These are phyloP conservation scores for Paramecium caudatum DNA, from an alignment of 73 alveolate species.

Conservation along the genomic window DNA sequence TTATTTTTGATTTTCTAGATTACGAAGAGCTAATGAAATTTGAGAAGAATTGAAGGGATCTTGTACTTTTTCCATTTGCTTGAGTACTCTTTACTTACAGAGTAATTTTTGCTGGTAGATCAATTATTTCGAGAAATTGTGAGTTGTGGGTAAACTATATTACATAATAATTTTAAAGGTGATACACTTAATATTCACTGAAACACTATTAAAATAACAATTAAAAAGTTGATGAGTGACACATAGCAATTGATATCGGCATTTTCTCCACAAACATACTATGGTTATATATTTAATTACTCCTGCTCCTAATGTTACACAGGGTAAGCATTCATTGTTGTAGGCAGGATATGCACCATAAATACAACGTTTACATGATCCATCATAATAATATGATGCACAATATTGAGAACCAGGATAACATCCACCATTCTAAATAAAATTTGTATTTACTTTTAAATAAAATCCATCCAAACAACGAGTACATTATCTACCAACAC, in stretches of 20 bases:
- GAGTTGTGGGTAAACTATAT: too few species aligned
- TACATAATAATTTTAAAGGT: too few species aligned
- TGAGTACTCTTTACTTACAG: background rate
- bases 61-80: background rate
- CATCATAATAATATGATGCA: constrained; percentile 27
- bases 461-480: constrained; percentile 24
- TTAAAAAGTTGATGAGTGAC: background rate
- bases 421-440: constrained; percentile 25
- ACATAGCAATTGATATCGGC: constrained; percentile 18
- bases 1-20: background rate
- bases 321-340: constrained; percentile 28
- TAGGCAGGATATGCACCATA: constrained; percentile 38
- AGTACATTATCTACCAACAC: background rate
- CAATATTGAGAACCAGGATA: constrained; percentile 48
- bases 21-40: background rate
- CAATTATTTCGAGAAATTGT: constrained; percentile 29
- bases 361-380: constrained; percentile 40
- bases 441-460: background rate
- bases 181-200: constrained; percentile 51
- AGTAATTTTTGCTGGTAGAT: constrained; percentile 32
- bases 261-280: constrained; percentile 37
- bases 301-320: constrained; percentile 22
- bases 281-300: background rate
- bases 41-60: constrained; percentile 9
- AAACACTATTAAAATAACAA: background rate